Evolutionary conservation across 2,329 filamentous ascomycete genomes (phyloP).

Genomic region (Blastomyces parvus): DNA sequence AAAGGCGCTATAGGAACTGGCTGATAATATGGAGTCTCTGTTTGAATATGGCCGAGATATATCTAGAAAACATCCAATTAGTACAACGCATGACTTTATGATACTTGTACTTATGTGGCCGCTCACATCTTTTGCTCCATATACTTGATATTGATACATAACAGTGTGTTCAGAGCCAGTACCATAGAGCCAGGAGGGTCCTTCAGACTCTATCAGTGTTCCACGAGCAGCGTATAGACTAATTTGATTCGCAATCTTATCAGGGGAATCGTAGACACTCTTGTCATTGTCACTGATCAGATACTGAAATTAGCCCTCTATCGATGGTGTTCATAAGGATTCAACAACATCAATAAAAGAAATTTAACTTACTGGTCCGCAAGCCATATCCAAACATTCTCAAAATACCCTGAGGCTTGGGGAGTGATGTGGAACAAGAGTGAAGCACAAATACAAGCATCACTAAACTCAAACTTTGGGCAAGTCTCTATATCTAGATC

Average conservation of each 20-base stretch:
- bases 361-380: slow-evolving; percentile 8
- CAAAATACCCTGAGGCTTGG: slow-evolving; percentile 34
- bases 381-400: slow-evolving; percentile 24
- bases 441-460: slow-evolving; percentile 24
- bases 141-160: slow-evolving; percentile 62
- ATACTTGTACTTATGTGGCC: not conserved
- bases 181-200: slow-evolving; percentile 52
- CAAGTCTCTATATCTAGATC: slow-evolving; percentile 25
- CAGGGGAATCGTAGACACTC: slow-evolving; percentile 4
- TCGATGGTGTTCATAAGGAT: not conserved
- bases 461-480: slow-evolving; percentile 18
- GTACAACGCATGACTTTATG: slow-evolving; percentile 36
- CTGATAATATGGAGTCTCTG: slow-evolving; percentile 64
- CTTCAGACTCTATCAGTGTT: slow-evolving; percentile 12
- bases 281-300: slow-evolving; percentile 2
- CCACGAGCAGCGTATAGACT: slow-evolving; percentile 9
- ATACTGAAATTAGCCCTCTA: not conserved
- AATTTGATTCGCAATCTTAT: slow-evolving; percentile 10
- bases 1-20: slow-evolving; percentile 50
- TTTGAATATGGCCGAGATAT: slow-evolving; percentile 53
- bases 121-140: slow-evolving; percentile 44
- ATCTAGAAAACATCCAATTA: slow-evolving; percentile 4
- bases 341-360: not conserved
- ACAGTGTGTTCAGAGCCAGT: slow-evolving; percentile 57
- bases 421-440: slow-evolving; percentile 56